Percentiles rank a stretch among this genome's conserved stretches.
Evolutionary conservation across 345 rosid genomes (phyloP).

Genomic region (Hirschfeldia incana): DNA sequence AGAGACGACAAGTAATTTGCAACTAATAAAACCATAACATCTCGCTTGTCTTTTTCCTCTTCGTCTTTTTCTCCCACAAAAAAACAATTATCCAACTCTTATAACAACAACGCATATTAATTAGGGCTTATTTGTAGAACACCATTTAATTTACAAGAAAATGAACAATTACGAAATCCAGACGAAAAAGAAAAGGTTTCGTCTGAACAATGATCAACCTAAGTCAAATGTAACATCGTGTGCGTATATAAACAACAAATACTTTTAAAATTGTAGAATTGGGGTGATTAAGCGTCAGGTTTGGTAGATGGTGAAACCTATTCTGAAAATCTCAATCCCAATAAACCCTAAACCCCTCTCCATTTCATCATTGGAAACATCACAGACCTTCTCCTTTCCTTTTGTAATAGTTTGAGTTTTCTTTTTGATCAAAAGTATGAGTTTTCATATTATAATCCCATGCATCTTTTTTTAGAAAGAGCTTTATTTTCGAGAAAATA

Average conservation of each 20-base stretch:
- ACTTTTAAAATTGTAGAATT: neutral
- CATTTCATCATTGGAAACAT: constrained; percentile 39
- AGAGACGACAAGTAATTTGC: constrained; percentile 26
- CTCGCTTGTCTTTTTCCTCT: constrained; percentile 23
- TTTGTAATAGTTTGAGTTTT: neutral
- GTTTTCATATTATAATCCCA: neutral
- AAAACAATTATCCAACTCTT: constrained; percentile 3
- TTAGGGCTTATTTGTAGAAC: neutral
- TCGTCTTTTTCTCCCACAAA: neutral
- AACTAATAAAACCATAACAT: constrained; percentile 36
- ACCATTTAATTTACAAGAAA: neutral
- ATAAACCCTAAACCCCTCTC: constrained; percentile 19
- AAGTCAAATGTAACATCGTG: constrained; percentile 7
- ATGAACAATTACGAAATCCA: neutral
- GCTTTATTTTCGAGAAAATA: too few species aligned
- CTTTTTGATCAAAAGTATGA: neutral
- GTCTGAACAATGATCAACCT: constrained; percentile 3
- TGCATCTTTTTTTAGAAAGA: neutral
- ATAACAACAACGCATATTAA: too few species aligned
- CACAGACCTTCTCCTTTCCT: constrained; percentile 12
- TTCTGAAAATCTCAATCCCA: constrained; percentile 34
- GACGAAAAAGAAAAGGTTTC: neutral
- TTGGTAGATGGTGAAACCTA: constrained; percentile 26
- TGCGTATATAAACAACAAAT: neutral
- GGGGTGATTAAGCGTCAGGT: constrained; percentile 12